Percentiles rank a stretch among this genome's conserved stretches.
phyloP scores from a whole-genome alignment of 2,329 filamentous ascomycete species.

The Cladobotryum protrusum region DNA sequence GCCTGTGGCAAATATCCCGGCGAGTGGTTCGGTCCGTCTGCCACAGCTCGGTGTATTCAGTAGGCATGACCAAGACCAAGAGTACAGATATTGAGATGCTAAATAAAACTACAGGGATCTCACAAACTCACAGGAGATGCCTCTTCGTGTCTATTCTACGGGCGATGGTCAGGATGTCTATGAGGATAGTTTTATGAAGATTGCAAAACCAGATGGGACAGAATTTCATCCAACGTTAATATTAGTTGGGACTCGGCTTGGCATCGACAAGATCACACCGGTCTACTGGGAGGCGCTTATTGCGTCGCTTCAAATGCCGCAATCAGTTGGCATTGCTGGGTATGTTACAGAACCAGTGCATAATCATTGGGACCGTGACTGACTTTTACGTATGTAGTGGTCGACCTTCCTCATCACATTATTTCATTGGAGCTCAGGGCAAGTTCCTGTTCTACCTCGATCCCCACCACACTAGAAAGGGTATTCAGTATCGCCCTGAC shows the following conservation, averaged over 20 bases:
- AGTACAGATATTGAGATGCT: neutral
- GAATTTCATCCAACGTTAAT: conserved; percentile 79
- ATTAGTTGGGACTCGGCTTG: conserved; percentile 79
- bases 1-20: conserved; percentile 92
- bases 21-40: conserved; percentile 98
- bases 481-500: conserved; percentile 57
- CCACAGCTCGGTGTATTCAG: conserved; percentile 91
- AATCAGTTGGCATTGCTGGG: conserved; percentile 96
- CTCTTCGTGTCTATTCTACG: conserved; percentile 78
- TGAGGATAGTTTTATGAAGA: conserved; percentile 75
- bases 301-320: conserved; percentile 73
- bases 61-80: conserved; percentile 38
- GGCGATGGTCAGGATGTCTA: conserved; percentile 90
- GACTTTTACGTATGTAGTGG: conserved; percentile 49
- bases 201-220: conserved; percentile 61
- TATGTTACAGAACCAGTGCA: conserved; percentile 35
- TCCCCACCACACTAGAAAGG: conserved; percentile 77
- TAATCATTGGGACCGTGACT: conserved; percentile 1
- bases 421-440: conserved; percentile 57
- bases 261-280: conserved; percentile 88
- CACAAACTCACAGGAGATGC: conserved; percentile 57
- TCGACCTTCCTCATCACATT: conserved; percentile 78
- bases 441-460: conserved; percentile 90
- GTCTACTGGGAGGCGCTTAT: conserved; percentile 95
- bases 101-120: conserved; percentile 55